These are phyloP conservation scores for Xylariaceae sp. DNA, from an alignment of 2,329 filamentous ascomycete genomes.

Conservation along the genomic window DNA sequence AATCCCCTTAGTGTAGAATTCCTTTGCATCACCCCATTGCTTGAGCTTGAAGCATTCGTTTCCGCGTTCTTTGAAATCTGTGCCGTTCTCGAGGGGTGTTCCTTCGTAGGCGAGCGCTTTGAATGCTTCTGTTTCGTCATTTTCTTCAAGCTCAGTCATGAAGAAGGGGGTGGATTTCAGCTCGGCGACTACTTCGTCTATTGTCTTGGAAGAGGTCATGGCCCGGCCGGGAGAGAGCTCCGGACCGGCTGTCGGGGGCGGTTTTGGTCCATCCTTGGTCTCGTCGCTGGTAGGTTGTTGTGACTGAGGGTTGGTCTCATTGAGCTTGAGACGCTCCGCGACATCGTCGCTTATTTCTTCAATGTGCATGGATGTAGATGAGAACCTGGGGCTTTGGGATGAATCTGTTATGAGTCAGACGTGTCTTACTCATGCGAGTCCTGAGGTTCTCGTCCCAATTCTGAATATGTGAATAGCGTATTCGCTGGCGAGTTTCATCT, in stretches of 20 bases:
- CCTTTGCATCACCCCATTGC: constrained; percentile 76
- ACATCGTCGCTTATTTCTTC: constrained; percentile 40
- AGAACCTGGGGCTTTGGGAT: background rate
- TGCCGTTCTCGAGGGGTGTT: constrained; percentile 74
- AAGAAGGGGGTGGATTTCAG: constrained; percentile 73
- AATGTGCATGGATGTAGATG: constrained; percentile 30
- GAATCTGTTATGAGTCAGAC: no score
- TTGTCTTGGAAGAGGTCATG: constrained; percentile 41
- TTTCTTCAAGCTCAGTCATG: constrained; percentile 91
- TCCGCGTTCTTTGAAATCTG: constrained; percentile 84
- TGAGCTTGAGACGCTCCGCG: constrained; percentile 35
- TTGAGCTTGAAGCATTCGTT: constrained; percentile 79
- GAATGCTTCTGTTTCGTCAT: constrained; percentile 79
- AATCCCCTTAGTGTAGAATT: constrained; percentile 89
- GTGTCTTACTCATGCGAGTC: no score
- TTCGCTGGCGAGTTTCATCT: no score
- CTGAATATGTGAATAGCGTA: no score
- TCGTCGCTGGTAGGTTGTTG: background rate
- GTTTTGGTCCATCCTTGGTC: background rate
- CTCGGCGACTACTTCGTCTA: constrained; percentile 54
- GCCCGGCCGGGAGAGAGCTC: constrained; percentile 45
- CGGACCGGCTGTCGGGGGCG: constrained; percentile 29
- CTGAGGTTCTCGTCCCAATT: no score
- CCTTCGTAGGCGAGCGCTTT: constrained; percentile 92
- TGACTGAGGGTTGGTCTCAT: constrained; percentile 23